These are phyloP conservation scores for Zizania latifolia DNA, from an alignment of 176 grass and related monocot species.

Conservation along the genomic window DNA sequence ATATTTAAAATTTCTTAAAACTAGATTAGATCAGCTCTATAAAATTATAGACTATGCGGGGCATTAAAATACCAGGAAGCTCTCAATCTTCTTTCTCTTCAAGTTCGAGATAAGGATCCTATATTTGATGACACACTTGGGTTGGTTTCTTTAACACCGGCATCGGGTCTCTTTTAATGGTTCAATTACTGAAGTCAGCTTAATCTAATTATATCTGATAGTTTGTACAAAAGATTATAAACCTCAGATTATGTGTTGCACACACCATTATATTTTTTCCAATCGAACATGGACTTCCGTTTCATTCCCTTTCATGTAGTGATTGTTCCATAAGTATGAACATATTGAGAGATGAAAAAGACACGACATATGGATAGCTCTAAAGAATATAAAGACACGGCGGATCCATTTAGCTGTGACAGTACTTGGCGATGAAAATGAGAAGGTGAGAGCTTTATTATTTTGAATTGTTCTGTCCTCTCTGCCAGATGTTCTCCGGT, in stretches of 20 bases:
- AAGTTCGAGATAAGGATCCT: slow-evolving; percentile 87
- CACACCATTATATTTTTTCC: not conserved
- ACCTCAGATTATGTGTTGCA: not conserved
- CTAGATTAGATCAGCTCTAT: too few species aligned
- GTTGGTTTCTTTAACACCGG: slow-evolving; percentile 35
- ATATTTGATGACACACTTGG: slow-evolving; percentile 93
- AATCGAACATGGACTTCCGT: not conserved
- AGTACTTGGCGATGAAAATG: slow-evolving; percentile 61
- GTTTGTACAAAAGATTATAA: not conserved
- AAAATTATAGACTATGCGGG: too few species aligned
- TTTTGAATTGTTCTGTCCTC: not conserved
- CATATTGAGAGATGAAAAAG: slow-evolving; percentile 73
- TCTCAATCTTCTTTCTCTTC: slow-evolving; percentile 67
- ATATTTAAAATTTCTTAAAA: too few species aligned
- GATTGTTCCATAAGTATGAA: slow-evolving; percentile 72
- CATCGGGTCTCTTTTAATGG: not conserved
- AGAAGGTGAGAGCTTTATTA: slow-evolving; percentile 43
- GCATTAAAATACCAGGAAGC: slow-evolving; percentile 80
- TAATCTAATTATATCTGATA: not conserved
- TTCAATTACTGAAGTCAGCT: slow-evolving; percentile 7
- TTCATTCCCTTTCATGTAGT: slow-evolving; percentile 29
- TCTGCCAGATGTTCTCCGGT: not conserved
- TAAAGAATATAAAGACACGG: slow-evolving; percentile 90
- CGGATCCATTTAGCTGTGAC: slow-evolving; percentile 79
- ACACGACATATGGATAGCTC: slow-evolving; percentile 77